phyloP scores from a whole-genome alignment of 345 rosid genomes.

The Gossypium rotundifolium region DNA sequence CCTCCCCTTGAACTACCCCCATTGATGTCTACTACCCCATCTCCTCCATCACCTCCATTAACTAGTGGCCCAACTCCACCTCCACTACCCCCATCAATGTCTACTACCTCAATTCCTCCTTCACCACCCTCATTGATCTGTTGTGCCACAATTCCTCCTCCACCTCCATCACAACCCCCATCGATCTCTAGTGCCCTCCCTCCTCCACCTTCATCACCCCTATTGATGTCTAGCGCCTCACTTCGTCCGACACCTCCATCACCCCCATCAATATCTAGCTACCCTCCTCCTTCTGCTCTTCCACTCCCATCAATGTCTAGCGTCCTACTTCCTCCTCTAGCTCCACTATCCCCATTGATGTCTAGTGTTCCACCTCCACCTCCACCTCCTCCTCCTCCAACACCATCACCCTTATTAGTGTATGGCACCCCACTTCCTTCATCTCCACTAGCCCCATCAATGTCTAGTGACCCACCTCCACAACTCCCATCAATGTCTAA shows the following conservation, averaged over 20 bases:
- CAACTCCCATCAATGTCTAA: not conserved
- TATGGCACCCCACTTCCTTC: constrained; percentile 35
- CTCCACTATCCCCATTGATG: not conserved
- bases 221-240: not conserved
- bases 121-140: not conserved
- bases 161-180: constrained; percentile 6
- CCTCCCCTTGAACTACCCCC: not conserved
- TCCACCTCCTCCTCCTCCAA: no score
- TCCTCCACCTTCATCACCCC: not conserved
- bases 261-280: not conserved
- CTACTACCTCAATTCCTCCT: not conserved
- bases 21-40: not conserved
- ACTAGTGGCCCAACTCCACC: not conserved
- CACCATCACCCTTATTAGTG: constrained; percentile 26
- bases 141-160: constrained; percentile 2
- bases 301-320: not conserved
- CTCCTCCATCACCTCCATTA: not conserved
- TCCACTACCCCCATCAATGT: not conserved
- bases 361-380: constrained; percentile 22
- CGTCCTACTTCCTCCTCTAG: not conserved
- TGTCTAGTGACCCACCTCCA: not conserved
- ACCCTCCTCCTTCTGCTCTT: not conserved
- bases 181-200: not conserved
- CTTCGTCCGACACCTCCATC: not conserved
- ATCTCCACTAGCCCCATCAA: constrained; percentile 8